phyloP scores from a whole-genome alignment of 2,329 filamentous ascomycete genomes.

The Ilyonectria destructans region DNA sequence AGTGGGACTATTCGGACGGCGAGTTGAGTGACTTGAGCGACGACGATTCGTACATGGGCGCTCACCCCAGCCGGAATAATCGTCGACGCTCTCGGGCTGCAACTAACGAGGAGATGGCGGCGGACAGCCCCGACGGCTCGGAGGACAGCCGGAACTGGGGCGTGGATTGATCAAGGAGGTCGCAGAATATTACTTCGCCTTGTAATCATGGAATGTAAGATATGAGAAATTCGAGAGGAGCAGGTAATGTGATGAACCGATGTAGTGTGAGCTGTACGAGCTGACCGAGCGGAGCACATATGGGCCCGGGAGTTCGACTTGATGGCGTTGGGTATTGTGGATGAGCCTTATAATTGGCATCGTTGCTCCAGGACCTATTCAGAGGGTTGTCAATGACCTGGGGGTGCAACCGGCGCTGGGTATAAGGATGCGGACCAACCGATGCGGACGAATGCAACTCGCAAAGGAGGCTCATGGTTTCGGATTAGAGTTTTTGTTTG shows the following conservation, averaged over 20 bases:
- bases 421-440: background rate
- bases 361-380: background rate
- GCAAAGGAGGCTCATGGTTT: background rate
- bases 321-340: constrained; percentile 38
- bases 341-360: constrained; percentile 31
- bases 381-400: constrained; percentile 1
- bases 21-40: constrained; percentile 70
- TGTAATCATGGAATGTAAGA: constrained; percentile 20
- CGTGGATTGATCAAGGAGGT: constrained; percentile 39
- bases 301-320: constrained; percentile 32
- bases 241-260: constrained; percentile 19
- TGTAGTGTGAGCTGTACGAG: constrained; percentile 21
- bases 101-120: constrained; percentile 13
- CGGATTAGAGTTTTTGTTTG: constrained; percentile 5
- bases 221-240: background rate
- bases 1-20: constrained; percentile 76
- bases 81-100: constrained; percentile 25
- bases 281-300: constrained; percentile 22
- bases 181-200: background rate
- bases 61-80: constrained; percentile 32
- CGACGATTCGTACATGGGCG: constrained; percentile 61
- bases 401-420: background rate
- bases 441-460: background rate
- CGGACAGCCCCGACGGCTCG: constrained; percentile 40
- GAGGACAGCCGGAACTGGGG: constrained; percentile 49